phyloP scores from a whole-genome alignment of 768 basidiomycete species.

The Termitomyces sp. region DNA sequence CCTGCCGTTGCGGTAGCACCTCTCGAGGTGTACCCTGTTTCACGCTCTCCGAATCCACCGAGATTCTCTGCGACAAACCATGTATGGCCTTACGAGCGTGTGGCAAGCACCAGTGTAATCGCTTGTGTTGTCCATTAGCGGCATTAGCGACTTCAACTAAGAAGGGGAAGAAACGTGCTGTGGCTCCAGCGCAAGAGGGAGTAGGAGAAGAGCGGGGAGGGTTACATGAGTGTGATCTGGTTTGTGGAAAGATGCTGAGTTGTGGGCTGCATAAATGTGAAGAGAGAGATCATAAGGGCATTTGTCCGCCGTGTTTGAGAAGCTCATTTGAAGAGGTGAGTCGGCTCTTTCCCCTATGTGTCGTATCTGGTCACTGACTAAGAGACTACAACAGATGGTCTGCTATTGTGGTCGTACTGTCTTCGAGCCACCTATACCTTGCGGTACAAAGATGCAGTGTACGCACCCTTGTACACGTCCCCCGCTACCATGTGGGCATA shows the following conservation, averaged over 20 bases:
- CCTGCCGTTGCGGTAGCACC: conserved; percentile 84
- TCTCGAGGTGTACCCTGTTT: conserved; percentile 53
- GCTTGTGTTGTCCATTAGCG: conserved; percentile 87
- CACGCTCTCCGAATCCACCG: conserved; percentile 35
- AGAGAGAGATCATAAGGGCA: conserved; percentile 73
- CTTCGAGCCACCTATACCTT: conserved; percentile 84
- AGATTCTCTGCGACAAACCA: conserved; percentile 75
- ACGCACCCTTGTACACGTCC: conserved; percentile 72
- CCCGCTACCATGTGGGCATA: conserved; percentile 77
- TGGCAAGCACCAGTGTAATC: conserved; percentile 80
- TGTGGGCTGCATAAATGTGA: conserved; percentile 83
- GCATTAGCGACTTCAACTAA: conserved; percentile 41
- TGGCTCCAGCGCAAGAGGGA: conserved; percentile 18
- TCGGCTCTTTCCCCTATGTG: neutral
- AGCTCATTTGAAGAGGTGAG: conserved; percentile 90
- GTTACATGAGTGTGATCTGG: conserved; percentile 79
- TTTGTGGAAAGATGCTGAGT: conserved; percentile 65
- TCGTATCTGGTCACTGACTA: neutral
- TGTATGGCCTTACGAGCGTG: conserved; percentile 79
- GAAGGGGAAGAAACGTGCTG: conserved; percentile 58
- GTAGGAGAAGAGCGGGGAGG: conserved; percentile 60
- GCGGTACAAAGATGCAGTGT: conserved; percentile 78
- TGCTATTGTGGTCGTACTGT: conserved; percentile 87
- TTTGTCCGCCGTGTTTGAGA: conserved; percentile 78
- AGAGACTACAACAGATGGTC: conserved; percentile 41